Percentiles rank a stretch among this genome's conserved stretches.
These are phyloP conservation scores for Globisporangium paddicum DNA, from an alignment of 352 stramenopile genomes.

Conservation along the genomic window DNA sequence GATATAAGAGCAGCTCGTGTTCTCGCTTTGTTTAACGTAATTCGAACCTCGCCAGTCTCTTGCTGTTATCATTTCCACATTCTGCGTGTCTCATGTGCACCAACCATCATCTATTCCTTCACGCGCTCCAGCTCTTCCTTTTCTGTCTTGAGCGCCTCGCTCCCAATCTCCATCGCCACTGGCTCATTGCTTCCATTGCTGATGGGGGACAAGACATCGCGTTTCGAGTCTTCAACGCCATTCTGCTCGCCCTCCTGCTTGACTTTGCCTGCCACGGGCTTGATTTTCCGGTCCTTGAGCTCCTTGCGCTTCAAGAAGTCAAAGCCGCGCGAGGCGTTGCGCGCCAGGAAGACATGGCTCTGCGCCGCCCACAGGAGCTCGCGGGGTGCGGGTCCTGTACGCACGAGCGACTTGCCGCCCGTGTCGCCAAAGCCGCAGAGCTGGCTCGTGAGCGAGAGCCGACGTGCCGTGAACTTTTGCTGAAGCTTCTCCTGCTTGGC, in stretches of 20 bases:
- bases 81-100: background rate
- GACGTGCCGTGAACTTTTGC: constrained; percentile 49
- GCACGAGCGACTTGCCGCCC: constrained; percentile 51
- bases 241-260: constrained; percentile 18
- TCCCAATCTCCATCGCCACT: background rate
- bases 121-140: background rate
- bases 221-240: background rate
- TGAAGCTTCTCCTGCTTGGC: constrained; percentile 63
- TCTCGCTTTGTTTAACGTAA: constrained; percentile 1
- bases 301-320: constrained; percentile 73
- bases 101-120: constrained; percentile 4
- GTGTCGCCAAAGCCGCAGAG: constrained; percentile 46
- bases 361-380: constrained; percentile 59
- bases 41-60: background rate
- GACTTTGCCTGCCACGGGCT: constrained; percentile 2
- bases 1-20: no score
- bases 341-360: constrained; percentile 48
- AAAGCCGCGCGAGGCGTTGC: constrained; percentile 57
- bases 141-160: background rate
- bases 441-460: constrained; percentile 60
- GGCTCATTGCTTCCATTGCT: background rate
- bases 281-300: constrained; percentile 37
- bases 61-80: background rate
- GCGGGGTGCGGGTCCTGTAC: constrained; percentile 42
- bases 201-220: constrained; percentile 3